phyloP scores from a whole-genome alignment of 1,284 basidiomycete species.

The Moesziomyces sp. region DNA sequence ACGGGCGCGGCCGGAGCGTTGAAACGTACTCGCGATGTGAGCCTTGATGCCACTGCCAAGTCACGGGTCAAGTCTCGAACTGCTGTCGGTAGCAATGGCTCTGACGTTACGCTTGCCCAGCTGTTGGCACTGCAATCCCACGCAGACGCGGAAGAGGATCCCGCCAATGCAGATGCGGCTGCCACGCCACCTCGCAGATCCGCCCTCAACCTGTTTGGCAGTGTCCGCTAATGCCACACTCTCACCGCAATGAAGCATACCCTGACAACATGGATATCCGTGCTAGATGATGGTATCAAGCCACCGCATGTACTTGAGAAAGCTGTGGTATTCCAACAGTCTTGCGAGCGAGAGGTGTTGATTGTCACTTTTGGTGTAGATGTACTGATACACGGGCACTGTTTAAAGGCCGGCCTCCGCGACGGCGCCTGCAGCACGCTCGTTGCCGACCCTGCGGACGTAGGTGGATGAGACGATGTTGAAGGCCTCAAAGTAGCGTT shows the following conservation, averaged over 20 bases:
- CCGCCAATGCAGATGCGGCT: slow-evolving; percentile 3
- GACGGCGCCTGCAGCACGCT: slow-evolving; percentile 50
- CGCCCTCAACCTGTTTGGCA: slow-evolving; percentile 34
- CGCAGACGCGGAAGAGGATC: slow-evolving; percentile 3
- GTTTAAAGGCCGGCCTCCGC: slow-evolving; percentile 41
- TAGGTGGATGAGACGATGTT: slow-evolving; percentile 63
- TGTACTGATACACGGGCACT: slow-evolving; percentile 3
- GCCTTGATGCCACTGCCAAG: background rate
- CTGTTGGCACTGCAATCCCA: slow-evolving; percentile 19
- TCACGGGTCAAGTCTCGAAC: slow-evolving; percentile 2
- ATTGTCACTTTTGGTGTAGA: background rate
- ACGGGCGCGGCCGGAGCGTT: background rate
- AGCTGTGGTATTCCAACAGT: too few relatives aligned
- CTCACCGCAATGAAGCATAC: background rate
- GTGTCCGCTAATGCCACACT: slow-evolving; percentile 17
- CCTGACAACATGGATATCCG: background rate
- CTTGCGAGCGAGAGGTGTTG: too few relatives aligned
- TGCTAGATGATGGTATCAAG: too few relatives aligned
- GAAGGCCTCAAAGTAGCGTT: slow-evolving; percentile 66
- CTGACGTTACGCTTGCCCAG: slow-evolving; percentile 31
- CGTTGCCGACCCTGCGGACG: slow-evolving; percentile 52
- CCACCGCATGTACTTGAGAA: too few relatives aligned
- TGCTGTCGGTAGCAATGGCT: background rate
- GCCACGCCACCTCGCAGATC: slow-evolving; percentile 13
- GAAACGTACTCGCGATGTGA: slow-evolving; percentile 3